A percentile compares a stretch with the other conserved stretches of the same genome.
phyloP scores from a whole-genome alignment of 192 early-diverging fungal species.

The Coemansia furcata region DNA sequence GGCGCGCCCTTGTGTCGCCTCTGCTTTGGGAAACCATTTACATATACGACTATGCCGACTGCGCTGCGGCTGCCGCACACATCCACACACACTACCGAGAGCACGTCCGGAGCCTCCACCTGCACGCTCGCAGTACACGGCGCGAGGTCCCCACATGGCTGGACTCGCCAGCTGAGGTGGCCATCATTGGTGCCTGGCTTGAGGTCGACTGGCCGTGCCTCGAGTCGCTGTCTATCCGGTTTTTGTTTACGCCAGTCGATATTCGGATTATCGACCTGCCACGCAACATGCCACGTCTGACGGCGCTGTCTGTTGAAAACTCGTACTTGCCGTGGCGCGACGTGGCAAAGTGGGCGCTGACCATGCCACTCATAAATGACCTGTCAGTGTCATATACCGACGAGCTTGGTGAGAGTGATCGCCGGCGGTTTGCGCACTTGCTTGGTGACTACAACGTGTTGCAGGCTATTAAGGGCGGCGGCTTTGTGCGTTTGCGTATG shows the following conservation, averaged over 20 bases:
- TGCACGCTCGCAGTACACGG: constrained; percentile 36
- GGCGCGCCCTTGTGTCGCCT: constrained; percentile 44
- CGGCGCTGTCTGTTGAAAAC: constrained; percentile 41
- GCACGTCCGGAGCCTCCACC: constrained; percentile 40
- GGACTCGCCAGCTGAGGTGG: constrained; percentile 52
- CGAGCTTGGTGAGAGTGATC: constrained; percentile 35
- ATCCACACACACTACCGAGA: constrained; percentile 41
- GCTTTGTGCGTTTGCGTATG: constrained; percentile 43
- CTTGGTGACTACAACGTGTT: constrained; percentile 53
- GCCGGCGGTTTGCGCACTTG: constrained; percentile 44
- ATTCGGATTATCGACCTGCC: constrained; percentile 45
- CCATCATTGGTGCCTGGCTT: constrained; percentile 50
- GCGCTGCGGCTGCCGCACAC: constrained; percentile 25
- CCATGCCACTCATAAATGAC: constrained; percentile 29
- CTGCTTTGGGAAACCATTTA: constrained; percentile 47
- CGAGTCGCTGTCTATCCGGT: constrained; percentile 42
- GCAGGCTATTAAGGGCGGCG: constrained; percentile 34
- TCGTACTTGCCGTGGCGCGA: constrained; percentile 54
- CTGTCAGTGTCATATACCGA: constrained; percentile 47
- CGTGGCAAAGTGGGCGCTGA: constrained; percentile 49
- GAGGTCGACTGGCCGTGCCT: constrained; percentile 48
- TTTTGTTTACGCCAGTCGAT: constrained; percentile 50
- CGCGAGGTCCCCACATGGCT: constrained; percentile 49
- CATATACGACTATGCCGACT: constrained; percentile 44
- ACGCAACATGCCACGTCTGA: constrained; percentile 41